Evolutionary conservation across 1,139 yeast genomes (phyloP), one percentile per base, ranked within the genome.

Genomic region (Hemisphaericaspora xylanilytica): DNA sequence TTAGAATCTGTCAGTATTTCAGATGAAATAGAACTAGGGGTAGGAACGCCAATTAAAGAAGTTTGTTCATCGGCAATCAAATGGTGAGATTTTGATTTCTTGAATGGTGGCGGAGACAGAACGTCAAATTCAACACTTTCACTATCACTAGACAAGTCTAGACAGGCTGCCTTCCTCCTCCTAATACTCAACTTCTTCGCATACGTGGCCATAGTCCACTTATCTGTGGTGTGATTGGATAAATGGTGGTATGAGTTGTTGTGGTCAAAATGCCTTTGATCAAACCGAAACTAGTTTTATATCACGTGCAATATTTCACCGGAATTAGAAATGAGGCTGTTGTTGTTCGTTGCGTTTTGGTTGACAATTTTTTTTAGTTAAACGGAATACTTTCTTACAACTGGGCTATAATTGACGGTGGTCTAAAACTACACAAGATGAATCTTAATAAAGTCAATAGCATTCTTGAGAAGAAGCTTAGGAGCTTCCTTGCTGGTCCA

Each of bases 401-500:
- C n/a, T n/a, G n/a, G n/a, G n/a, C n/a, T n/a, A n/a, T n/a, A n/a
- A n/a, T n/a, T n/a, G n/a, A n/a, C n/a, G 22, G 22, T 20, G 6
- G 22, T 20, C 6, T 6, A 20, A 9, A 20, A 6, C 9, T 20
- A 20, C 9, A 6, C 8, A 20, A 20, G 21, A 45, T 39, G 24
- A 42, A 42, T 21, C 32, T 39, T n/a, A 44, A 31, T 25, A 46
- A 45, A 28, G 45, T 48, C 32, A 36, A 67, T 62, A 73, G 69
- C 73, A 32, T 47, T 17, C 61, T 71, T 43, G 77, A 71, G 48
- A 65, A 63, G 55, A 70, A 67, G 53, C 67, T 71, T 46, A 53
- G 73, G 41, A 65, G 55, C 50, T 70, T 70, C 55, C 56, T 71
- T 43, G 67, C 67, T 43, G 77, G 76, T 13, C 76, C 77, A 25